Evolutionary conservation across 257 asterid genomes (phyloP).

Genomic region (Coffea eugenioides): DNA sequence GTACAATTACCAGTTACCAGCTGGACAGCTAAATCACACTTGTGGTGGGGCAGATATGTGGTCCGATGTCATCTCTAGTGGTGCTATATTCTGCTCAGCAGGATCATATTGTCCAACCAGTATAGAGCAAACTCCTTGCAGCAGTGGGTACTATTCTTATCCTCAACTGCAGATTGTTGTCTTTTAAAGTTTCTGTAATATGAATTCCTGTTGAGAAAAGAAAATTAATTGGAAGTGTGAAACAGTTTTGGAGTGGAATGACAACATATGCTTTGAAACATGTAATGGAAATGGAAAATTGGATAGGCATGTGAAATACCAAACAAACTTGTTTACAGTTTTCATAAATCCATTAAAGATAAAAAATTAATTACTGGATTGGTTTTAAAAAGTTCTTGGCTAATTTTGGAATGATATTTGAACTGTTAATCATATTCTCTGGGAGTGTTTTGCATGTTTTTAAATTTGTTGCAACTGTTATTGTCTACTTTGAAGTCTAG

Average conservation of each 20-base stretch:
- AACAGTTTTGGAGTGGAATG: background rate
- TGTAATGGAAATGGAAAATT: background rate
- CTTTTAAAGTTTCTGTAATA: background rate
- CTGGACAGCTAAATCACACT: slow-evolving; percentile 53
- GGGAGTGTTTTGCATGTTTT: background rate
- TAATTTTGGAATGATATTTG: background rate
- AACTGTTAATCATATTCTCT: background rate
- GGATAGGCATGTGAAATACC: background rate
- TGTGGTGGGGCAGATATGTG: slow-evolving; percentile 93
- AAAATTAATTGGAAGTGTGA: background rate
- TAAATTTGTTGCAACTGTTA: background rate
- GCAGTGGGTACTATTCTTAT: slow-evolving; percentile 60
- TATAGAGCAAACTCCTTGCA: slow-evolving; percentile 50
- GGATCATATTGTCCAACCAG: slow-evolving; percentile 81
- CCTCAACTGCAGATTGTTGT: slow-evolving; percentile 14
- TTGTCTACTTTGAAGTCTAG: background rate
- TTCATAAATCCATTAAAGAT: background rate
- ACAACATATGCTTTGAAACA: background rate
- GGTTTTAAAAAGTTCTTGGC: background rate
- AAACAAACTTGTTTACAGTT: background rate
- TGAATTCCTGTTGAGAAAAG: background rate
- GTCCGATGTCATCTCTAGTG: slow-evolving; percentile 63
- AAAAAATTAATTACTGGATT: background rate
- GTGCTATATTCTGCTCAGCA: slow-evolving; percentile 69
- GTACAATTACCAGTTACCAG: slow-evolving; percentile 69